These are phyloP conservation scores for Quercus glauca DNA, from an alignment of 306 rosid species.

Conservation along the genomic window DNA sequence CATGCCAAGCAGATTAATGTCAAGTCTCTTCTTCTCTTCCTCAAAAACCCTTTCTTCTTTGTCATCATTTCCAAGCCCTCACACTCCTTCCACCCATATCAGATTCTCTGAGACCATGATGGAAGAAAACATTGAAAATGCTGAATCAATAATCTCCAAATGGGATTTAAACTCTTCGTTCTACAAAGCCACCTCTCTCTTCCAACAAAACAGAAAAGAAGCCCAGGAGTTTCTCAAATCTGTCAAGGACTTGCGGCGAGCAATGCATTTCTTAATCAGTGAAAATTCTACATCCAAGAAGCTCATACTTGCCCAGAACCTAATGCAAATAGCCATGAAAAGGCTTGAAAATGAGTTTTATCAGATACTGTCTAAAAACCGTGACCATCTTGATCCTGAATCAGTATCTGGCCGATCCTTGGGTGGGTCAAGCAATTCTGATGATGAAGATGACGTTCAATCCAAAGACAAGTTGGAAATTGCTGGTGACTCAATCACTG, in stretches of 20 bases:
- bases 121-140: conserved; percentile 35
- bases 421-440: conserved; percentile 11
- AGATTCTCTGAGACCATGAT: conserved; percentile 14
- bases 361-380: conserved; percentile 34
- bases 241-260: conserved; percentile 25
- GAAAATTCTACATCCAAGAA: conserved; percentile 21
- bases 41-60: conserved; percentile 24
- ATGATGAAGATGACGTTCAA: conserved; percentile 9
- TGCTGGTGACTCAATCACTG: conserved; percentile 14
- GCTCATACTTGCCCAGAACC: conserved; percentile 42
- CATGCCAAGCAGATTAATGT: conserved; percentile 17
- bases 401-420: conserved; percentile 34
- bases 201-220: conserved; percentile 35
- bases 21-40: conserved; percentile 27
- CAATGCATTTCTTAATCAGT: conserved; percentile 33
- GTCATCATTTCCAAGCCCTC: conserved; percentile 12
- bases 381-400: conserved; percentile 36
- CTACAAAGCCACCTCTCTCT: conserved; percentile 33
- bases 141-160: conserved; percentile 37
- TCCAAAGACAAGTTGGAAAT: conserved; percentile 23
- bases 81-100: not conserved
- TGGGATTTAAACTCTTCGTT: conserved; percentile 40
- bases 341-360: conserved; percentile 49
- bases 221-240: conserved; percentile 36
- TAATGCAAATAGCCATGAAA: conserved; percentile 53